Evolutionary conservation across 176 grass and related monocot genomes (phyloP).

Genomic region (Bothriochloa decipiens): DNA sequence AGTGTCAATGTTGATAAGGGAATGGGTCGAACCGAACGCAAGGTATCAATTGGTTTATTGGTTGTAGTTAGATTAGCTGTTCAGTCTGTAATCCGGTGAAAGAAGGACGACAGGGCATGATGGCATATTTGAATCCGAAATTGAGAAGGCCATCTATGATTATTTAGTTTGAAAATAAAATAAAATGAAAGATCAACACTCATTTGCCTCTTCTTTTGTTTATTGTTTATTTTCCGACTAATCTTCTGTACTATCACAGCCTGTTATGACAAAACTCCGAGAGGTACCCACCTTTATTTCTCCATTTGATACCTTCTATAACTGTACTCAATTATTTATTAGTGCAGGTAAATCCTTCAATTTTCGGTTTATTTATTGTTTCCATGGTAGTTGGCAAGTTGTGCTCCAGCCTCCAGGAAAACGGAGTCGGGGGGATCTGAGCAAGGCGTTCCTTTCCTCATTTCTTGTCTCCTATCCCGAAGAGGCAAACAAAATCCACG

Average conservation of each 20-base stretch:
- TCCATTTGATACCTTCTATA: slow-evolving; percentile 28
- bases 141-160: neutral
- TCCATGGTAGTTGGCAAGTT: slow-evolving; percentile 47
- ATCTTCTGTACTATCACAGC: slow-evolving; percentile 23
- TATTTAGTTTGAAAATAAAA: neutral
- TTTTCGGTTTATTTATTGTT: slow-evolving; percentile 46
- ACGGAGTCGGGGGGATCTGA: slow-evolving; percentile 36
- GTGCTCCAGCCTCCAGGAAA: slow-evolving; percentile 29
- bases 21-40: neutral
- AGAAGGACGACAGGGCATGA: neutral
- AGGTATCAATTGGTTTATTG: neutral
- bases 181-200: slow-evolving; percentile 24
- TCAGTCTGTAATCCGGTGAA: neutral
- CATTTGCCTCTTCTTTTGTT: neutral
- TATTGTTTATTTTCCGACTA: neutral
- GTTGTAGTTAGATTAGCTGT: slow-evolving; percentile 4
- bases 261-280: slow-evolving; percentile 32
- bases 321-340: slow-evolving; percentile 37
- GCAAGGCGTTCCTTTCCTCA: slow-evolving; percentile 32
- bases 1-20: neutral
- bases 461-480: slow-evolving; percentile 15
- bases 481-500: neutral
- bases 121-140: slow-evolving; percentile 4
- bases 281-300: slow-evolving; percentile 21
- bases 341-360: slow-evolving; percentile 13